Evolutionary conservation across 2,329 filamentous ascomycete species (phyloP).

Genomic region (Albophoma yamanashiensis): DNA sequence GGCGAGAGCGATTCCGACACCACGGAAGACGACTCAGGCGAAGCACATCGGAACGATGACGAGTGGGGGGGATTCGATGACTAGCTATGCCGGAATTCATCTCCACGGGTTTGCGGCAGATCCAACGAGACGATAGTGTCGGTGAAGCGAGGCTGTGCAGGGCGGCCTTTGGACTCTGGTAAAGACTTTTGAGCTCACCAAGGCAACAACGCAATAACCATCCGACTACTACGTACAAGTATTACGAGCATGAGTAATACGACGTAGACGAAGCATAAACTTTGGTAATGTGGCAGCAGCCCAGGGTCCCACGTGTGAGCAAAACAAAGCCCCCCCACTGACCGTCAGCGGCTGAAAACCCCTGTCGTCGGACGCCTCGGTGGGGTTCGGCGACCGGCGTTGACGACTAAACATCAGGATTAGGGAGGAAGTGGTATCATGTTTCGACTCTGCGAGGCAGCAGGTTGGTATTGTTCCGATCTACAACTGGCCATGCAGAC

Average conservation of each 20-base stretch:
- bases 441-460: not conserved
- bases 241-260: no score
- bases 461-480: not conserved
- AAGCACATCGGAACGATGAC: conserved; percentile 5
- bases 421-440: not conserved
- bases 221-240: no score
- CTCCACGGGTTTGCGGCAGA: not conserved
- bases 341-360: not conserved
- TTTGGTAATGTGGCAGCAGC: not conserved
- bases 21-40: conserved; percentile 5
- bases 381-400: not conserved
- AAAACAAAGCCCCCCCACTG: not conserved
- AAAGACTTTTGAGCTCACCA: not conserved
- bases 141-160: not conserved
- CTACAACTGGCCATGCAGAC: not conserved
- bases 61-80: conserved; percentile 9
- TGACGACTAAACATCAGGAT: not conserved
- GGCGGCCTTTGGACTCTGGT: not conserved
- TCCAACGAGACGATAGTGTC: not conserved
- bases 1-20: conserved; percentile 4
- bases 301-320: not conserved
- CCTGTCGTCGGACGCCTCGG: not conserved
- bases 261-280: not conserved
- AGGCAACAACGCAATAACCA: not conserved
- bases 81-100: not conserved